These are phyloP conservation scores for Phalaenopsis hybrid DNA, from an alignment of 116 monocot species.

Conservation along the genomic window DNA sequence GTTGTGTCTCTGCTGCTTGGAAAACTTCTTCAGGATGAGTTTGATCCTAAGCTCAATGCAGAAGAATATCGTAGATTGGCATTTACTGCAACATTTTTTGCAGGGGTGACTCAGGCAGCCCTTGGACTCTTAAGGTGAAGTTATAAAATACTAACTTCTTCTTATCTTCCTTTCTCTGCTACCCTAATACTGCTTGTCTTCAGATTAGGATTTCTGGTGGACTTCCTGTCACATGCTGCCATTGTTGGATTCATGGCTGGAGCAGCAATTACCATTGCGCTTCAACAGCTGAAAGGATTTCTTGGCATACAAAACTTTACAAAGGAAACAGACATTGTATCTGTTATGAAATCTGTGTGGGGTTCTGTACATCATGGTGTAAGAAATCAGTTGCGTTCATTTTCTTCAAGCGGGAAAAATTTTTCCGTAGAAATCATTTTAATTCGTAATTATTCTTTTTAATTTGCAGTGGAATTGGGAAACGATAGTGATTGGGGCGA, in stretches of 20 bases:
- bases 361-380: conserved; percentile 66
- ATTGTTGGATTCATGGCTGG: conserved; percentile 59
- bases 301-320: conserved; percentile 75
- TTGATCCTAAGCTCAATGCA: conserved; percentile 32
- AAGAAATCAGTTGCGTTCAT: conserved; percentile 12
- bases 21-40: conserved; percentile 50
- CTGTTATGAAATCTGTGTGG: conserved; percentile 81
- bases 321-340: conserved; percentile 63
- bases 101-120: conserved; percentile 60
- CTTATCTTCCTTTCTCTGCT: background rate
- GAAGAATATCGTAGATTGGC: conserved; percentile 50
- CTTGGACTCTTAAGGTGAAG: conserved; percentile 47
- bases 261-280: conserved; percentile 66
- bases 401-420: background rate
- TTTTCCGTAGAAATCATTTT: background rate
- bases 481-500: conserved; percentile 56
- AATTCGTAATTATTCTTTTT: background rate
- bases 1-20: conserved; percentile 86
- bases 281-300: conserved; percentile 91
- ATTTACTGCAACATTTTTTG: conserved; percentile 91
- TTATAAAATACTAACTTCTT: background rate
- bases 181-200: background rate
- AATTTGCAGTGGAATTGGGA: conserved; percentile 80
- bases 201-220: conserved; percentile 40
- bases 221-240: conserved; percentile 53